Base-by-base conservation (phyloP, 1,284 basidiomycete species). In the Malassezia dermatis region DNA sequence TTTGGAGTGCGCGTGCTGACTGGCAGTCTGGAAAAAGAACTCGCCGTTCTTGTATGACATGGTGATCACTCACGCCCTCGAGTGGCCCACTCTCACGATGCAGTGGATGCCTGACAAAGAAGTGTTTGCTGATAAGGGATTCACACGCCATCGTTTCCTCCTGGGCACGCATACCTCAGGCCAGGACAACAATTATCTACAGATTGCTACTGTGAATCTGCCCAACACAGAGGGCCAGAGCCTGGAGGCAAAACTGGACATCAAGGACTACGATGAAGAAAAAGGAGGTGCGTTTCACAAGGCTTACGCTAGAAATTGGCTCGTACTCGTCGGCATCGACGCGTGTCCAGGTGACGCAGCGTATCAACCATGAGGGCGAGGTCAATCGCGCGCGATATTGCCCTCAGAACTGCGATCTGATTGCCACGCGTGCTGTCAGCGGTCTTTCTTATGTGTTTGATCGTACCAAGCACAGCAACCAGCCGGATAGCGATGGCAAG, bases 21-120 rank as follows among this genome's bases (percentile, higher is more conserved):
- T 3, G 17, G 28, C 49, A 64, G 61, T 74, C 41, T 74, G 71
- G 71, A 74, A 73, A 59, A 74, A 74, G 48, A 73, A 74, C 52
- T 76, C 75, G 48, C 76, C 74, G 8, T 95, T 94, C 77, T 82
- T 96, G 24, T 98, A 99, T 77, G 93, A 98, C 77, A 81, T 93
- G 19, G 88, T 98, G 63, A 86, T 99, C 67, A 96, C 93, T 0
- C 91, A 96, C 74, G 93, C 94, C 24, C 81, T 98, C 51, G 90
- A 95, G 75, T 99, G 94, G 94, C 94, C 94, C 15, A 89, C 86
- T 67, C 76, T 99, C 67, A 99, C 94, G 2, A 91, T 88, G 75
- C 94, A 98, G 78, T 99, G 94, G 94, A 88, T 99, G 75, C 94
- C 94, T 0, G 93, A 99, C 79, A 86, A 85, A 76, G 89, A 95